A percentile compares a stretch with the other conserved stretches of the same genome.
These are phyloP conservation scores for Trichophyton schoenleinii DNA, from an alignment of 2,329 filamentous ascomycete species.

Conservation along the genomic window DNA sequence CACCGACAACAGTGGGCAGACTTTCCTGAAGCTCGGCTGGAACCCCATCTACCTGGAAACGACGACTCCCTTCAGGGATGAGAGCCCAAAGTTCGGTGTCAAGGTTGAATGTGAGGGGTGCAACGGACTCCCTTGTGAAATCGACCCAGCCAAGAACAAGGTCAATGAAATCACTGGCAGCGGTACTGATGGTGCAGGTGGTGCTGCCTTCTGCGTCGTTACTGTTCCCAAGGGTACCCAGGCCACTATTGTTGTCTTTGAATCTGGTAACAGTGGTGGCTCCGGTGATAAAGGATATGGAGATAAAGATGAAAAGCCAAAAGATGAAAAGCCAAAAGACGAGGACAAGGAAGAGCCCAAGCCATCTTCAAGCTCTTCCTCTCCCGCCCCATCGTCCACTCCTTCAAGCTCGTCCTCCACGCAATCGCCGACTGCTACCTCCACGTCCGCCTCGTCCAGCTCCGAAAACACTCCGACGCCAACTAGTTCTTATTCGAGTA, in stretches of 20 bases:
- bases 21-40: constrained; percentile 63
- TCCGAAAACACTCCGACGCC: constrained; percentile 12
- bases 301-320: background rate
- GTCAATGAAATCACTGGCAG: constrained; percentile 49
- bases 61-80: constrained; percentile 41
- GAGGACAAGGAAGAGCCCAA: background rate
- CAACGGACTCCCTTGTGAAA: constrained; percentile 61
- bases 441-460: constrained; percentile 15
- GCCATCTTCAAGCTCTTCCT: background rate
- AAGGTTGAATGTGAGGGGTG: constrained; percentile 59
- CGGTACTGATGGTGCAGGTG: constrained; percentile 51
- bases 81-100: constrained; percentile 53
- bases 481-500: constrained; percentile 8
- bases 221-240: constrained; percentile 55
- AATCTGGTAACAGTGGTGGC: constrained; percentile 30
- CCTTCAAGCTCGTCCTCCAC: constrained; percentile 10
- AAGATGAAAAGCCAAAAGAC: constrained; percentile 3
- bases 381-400: background rate
- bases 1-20: constrained; percentile 50
- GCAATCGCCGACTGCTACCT: constrained; percentile 12
- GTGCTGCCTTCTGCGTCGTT: constrained; percentile 61
- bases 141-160: constrained; percentile 46
- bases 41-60: constrained; percentile 59
- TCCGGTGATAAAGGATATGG: constrained; percentile 12
- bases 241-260: constrained; percentile 55